Base-by-base conservation (phyloP, 306 rosid species). In the Macrotyloma uniflorum region DNA sequence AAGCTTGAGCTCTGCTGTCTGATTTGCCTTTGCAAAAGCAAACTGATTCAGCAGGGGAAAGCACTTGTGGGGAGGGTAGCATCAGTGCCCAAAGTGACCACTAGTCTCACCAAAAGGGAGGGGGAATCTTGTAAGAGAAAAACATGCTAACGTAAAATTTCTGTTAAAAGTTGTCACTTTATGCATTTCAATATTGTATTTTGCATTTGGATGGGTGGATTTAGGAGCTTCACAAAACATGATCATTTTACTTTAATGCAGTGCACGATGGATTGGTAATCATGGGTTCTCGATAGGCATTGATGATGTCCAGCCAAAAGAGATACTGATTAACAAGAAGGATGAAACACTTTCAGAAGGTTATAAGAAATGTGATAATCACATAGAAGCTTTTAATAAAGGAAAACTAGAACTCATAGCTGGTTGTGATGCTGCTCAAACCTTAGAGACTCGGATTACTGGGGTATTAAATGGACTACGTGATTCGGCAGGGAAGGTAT, bases 181-280 rank as follows among this genome's bases (percentile, higher is more conserved):
- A 19, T 16, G 51, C 49, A 71, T 69, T 79, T 63, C 65, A 71
- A 73, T 68, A 30, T 46, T 82, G 20, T 72, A 49, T 76, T 38
- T 64, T 64, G 59, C 76, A 8, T 68, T 50, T 53, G 65, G 19
- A 49, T 67, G 58, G 46, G 4, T 62, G 45, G 64, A 67, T 71
- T 79, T 67, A 70, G 50, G 40, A 36, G 54, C 79, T 80, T 38
- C 47, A 40, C 64, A 26, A 36, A 79, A 20, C 55, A 70, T 76
- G 73, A 78, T 67, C 53, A 15, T 47, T 61, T 69, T 76, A 28
- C 79, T 79, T 53, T 72, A 69, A 80, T 84, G 89, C 86, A 94
- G 98, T 91, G 98, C 98, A 6, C 92, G 95, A 28, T 94, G 98
- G 98, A 92, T 94, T 59, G 98, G 98, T 64, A 94, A 94, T 80